A percentile compares a stretch with the other conserved stretches of the same genome.
Evolutionary conservation across 768 basidiomycete species (phyloP).

Genomic region (Fomitopsis serialis): DNA sequence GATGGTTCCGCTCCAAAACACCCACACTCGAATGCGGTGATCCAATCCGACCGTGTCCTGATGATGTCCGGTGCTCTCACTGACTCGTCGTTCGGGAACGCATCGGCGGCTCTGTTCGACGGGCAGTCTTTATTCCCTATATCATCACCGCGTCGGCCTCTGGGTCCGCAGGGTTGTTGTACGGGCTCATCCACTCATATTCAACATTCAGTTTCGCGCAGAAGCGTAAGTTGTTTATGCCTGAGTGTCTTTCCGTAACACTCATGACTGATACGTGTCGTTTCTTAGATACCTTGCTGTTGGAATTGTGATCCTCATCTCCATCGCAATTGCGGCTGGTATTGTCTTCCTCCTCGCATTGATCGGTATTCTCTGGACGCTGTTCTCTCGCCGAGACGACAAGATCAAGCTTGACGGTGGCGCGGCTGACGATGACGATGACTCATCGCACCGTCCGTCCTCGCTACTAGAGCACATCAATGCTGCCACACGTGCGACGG

Average conservation of each 20-base stretch:
- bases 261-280: conserved; percentile 7
- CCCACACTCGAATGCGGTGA: conserved; percentile 66
- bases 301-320: conserved; percentile 93
- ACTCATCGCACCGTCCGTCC: conserved; percentile 70
- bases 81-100: conserved; percentile 68
- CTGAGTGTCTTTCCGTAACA: neutral
- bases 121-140: conserved; percentile 82
- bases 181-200: conserved; percentile 81
- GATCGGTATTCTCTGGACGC: conserved; percentile 82
- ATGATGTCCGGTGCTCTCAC: conserved; percentile 79
- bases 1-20: conserved; percentile 84
- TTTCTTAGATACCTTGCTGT: conserved; percentile 75
- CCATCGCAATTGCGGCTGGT: conserved; percentile 94
- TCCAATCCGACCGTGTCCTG: conserved; percentile 84
- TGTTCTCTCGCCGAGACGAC: conserved; percentile 80
- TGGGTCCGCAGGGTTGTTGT: conserved; percentile 66
- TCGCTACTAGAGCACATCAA: conserved; percentile 89
- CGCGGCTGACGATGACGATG: conserved; percentile 73
- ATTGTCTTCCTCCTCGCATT: conserved; percentile 85
- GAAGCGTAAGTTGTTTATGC: conserved; percentile 44
- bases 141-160: conserved; percentile 59
- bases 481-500: conserved; percentile 80
- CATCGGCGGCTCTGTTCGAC: conserved; percentile 84
- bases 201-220: conserved; percentile 70
- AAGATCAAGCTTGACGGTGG: conserved; percentile 58